A percentile compares a stretch with the other conserved stretches of the same genome.
Evolutionary conservation across 2,329 filamentous ascomycete genomes (phyloP).

Genomic region (Fusarium sp.): DNA sequence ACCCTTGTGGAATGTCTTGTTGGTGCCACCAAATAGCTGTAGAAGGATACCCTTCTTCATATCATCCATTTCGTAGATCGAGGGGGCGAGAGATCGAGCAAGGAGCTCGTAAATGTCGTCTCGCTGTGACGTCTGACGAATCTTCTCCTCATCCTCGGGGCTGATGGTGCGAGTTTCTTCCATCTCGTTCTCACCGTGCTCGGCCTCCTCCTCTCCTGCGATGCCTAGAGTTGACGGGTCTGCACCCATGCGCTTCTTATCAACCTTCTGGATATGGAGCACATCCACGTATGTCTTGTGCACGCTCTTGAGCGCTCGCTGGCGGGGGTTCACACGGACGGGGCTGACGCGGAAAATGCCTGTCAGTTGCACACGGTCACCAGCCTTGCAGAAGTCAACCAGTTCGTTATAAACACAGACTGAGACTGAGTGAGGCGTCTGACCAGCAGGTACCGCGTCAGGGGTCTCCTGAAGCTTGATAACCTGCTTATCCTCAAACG

Average conservation of each 20-base stretch:
- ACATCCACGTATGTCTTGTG: conserved; percentile 99
- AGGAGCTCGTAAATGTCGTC: conserved; percentile 94
- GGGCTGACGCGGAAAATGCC: conserved; percentile 97
- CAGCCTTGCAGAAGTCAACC: conserved; percentile 97
- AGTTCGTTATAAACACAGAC: conserved; percentile 97
- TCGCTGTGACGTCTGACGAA: conserved; percentile 81
- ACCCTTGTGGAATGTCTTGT: conserved; percentile 97
- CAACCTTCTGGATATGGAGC: conserved; percentile 94
- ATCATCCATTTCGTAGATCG: conserved; percentile 97
- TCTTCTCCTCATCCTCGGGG: conserved; percentile 89
- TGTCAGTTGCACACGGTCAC: conserved; percentile 94
- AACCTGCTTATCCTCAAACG: conserved; percentile 96
- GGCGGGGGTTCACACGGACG: conserved; percentile 92
- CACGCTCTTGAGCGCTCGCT: conserved; percentile 91
- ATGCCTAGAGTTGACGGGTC: conserved; percentile 90
- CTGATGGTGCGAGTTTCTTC: conserved; percentile 87
- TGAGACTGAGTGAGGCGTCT: conserved; percentile 97
- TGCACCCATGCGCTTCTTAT: conserved; percentile 92
- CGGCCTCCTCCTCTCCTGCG: conserved; percentile 73
- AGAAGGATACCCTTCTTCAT: conserved; percentile 98
- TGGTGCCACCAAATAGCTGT: conserved; percentile 96
- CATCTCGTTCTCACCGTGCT: conserved; percentile 76
- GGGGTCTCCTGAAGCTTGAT: conserved; percentile 99
- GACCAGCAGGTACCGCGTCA: conserved; percentile 91
- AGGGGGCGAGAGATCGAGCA: conserved; percentile 89